Evolutionary conservation across 768 basidiomycete genomes (phyloP), one percentile per base, ranked within the genome.

Genomic region (Xanthoconium purpureum): DNA sequence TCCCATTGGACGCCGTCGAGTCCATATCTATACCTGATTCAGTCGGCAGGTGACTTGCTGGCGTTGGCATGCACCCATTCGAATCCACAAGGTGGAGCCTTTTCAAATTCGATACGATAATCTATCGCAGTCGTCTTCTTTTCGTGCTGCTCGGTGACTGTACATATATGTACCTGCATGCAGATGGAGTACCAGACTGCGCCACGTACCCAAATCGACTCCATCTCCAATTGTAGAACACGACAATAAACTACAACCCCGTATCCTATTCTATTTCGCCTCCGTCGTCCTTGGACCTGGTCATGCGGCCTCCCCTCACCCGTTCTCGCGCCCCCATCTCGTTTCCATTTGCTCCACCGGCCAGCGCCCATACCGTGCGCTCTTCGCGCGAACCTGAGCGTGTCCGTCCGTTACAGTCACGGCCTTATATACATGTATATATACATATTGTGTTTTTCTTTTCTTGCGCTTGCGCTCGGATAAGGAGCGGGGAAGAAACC

Each of bases 31-130:
- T 20, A 20, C 39, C 20, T 24, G 28, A 5, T 6, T 37, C 12
- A 12, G 4, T 12, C 12, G 36, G 36, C 36, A 39, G 7, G 9
- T 17, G 9, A 28, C 10, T 24, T 28, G 20, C 9, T 28, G 33
- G 3, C 8, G 33, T 5, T 20, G 8, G 17, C 37, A 13, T 38
- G 15, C 6, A 12, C 46, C 20, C 32, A 33, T 47, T 20, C 32
- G 18, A 17, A 35, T 35, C 46, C 32, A n/a, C 65, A 57, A 58
- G 49, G 67, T 71, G 67, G 64, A 50, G 58, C 57, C 28, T 56
- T 62, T 66, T 58, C 62, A 65, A 66, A 71, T 66, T 62, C 57
- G 17, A 43, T 10, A 15, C 15, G 14, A 38, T 38, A 13, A 35
- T 35, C 24, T 9, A 35, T 35, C 33, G 33, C 6, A 9, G 12